Base-by-base conservation (phyloP, 1,284 basidiomycete species). In the Ceratobasidium sp. region DNA sequence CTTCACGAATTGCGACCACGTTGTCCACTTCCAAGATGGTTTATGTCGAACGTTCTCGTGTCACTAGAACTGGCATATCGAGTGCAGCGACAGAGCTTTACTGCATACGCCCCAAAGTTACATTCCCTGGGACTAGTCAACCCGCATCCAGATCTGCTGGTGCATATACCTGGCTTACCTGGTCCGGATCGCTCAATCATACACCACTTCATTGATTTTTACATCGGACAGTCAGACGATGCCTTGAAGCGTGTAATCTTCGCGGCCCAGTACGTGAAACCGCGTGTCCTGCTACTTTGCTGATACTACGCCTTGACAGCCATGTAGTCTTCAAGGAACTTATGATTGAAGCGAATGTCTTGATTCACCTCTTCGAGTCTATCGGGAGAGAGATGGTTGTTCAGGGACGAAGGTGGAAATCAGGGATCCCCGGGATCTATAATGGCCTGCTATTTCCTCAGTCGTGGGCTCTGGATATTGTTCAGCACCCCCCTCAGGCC, bases 201-300 rank as follows among this genome's bases (percentile, higher is more conserved):
- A 23, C 65, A 77, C n/a, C 64, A 77, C 6, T 61, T 77, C 28
- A 61, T 77, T 40, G 65, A 77, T n/a, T 77, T 77, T 26, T 77
- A 77, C 38, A 0, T 40, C 13, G 52, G 74, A 0, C 26, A 23
- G 13, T 77, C 74, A 10, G 10, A 67, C 0, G 65, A 68, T 20
- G 64, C 42, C 17, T 38, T 77, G 20, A 28, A 57, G 4, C 54
- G 54, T 12, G 74, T 52, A 0, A 42, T 67, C 3, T 57, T 56
- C 20, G 74, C 74, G 2, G 33, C 13, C 6, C n/a, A n/a, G n/a
- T n/a, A n/a, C n/a, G n/a, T n/a, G n/a, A n/a, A n/a, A n/a, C n/a
- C n/a, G n/a, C n/a, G n/a, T n/a, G n/a, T n/a, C n/a, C n/a, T n/a
- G n/a, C n/a, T n/a, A n/a, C n/a, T n/a, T 13, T 2, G 52, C 33